Evolutionary conservation across 2,329 filamentous ascomycete genomes (phyloP).

Genomic region (Claviceps digitariae): DNA sequence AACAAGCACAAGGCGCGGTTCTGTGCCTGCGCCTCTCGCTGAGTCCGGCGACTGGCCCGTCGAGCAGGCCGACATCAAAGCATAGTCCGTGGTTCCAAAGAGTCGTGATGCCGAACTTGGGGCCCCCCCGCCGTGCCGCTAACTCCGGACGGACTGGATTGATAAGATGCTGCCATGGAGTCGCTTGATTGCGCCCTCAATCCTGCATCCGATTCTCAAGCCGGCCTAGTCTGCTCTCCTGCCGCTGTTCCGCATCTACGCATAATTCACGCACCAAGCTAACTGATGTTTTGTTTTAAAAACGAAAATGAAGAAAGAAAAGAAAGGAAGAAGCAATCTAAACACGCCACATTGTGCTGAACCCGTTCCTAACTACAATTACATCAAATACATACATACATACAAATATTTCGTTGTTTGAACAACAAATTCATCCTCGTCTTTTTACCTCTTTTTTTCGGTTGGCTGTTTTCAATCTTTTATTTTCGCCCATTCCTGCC

Average conservation of each 20-base stretch:
- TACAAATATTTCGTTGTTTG: neutral
- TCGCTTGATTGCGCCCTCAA: neutral
- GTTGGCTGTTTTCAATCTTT: too few species aligned
- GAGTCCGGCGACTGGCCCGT: constrained; percentile 9
- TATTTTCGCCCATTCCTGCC: neutral
- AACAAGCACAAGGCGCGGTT: constrained; percentile 13
- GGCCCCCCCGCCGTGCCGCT: neutral
- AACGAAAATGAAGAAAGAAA: neutral
- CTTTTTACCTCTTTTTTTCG: neutral
- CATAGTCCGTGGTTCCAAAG: too few species aligned
- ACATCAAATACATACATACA: neutral
- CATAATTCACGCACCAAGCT: neutral
- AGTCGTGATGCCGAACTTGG: neutral
- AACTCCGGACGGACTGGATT: neutral
- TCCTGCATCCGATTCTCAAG: neutral
- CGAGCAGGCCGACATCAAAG: neutral
- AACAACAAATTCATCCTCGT: neutral
- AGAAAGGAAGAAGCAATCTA: neutral
- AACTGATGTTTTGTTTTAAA: too few species aligned
- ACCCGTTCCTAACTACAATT: neutral
- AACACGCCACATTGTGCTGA: neutral
- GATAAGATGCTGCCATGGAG: neutral
- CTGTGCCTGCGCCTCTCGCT: constrained; percentile 14
- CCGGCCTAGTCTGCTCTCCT: neutral
- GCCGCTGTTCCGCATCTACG: neutral